These are phyloP conservation scores for Fusarium gaditjirri DNA, from an alignment of 2,329 filamentous ascomycete genomes.

Conservation along the genomic window DNA sequence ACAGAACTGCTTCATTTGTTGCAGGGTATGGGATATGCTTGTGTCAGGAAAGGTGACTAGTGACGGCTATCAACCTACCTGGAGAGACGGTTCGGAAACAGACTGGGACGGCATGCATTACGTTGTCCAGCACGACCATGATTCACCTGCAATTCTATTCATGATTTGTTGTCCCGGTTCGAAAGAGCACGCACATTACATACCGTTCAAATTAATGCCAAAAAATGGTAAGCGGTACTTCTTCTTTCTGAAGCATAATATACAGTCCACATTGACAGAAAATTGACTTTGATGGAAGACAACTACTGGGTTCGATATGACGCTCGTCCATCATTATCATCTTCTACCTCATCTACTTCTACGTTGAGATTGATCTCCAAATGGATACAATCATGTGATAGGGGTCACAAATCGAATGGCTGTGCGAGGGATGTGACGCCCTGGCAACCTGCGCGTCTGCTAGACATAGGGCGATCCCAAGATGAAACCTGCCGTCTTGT, in stretches of 20 bases:
- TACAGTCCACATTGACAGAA: neutral
- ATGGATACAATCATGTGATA: neutral
- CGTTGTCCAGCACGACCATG: neutral
- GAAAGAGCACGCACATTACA: neutral
- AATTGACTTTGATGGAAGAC: neutral
- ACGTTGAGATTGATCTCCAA: neutral
- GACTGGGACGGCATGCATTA: neutral
- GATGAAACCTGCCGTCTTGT: neutral
- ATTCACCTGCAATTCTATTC: neutral
- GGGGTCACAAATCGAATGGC: neutral
- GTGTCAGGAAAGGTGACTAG: neutral
- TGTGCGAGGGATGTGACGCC: neutral
- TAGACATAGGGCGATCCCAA: neutral
- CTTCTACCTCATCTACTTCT: neutral
- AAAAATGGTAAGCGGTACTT: neutral
- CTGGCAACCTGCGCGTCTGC: neutral
- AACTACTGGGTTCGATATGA: neutral
- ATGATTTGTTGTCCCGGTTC: neutral
- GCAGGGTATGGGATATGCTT: neutral
- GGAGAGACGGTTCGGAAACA: neutral
- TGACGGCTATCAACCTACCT: neutral
- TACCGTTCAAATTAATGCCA: neutral
- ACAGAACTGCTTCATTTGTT: neutral
- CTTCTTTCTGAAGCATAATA: neutral
- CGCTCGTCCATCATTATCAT: neutral